phyloP scores from a whole-genome alignment of 2,329 filamentous ascomycete species.

The Phoma herbarum region DNA sequence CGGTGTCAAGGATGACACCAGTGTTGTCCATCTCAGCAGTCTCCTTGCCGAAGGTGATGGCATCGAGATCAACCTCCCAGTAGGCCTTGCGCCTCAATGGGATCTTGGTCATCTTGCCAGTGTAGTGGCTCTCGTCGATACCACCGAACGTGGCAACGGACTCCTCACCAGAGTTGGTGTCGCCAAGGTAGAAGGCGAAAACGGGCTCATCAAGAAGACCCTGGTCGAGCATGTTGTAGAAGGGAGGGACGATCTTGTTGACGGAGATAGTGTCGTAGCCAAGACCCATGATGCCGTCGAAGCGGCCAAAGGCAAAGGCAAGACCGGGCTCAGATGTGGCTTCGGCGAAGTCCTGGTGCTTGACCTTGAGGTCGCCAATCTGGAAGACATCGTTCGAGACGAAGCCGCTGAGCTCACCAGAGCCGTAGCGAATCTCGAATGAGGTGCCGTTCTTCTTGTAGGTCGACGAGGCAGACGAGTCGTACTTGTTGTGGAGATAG shows the following conservation, averaged over 20 bases:
- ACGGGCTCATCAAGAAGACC: conserved; percentile 88
- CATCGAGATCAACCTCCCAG: conserved; percentile 97
- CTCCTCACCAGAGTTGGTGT: conserved; percentile 73
- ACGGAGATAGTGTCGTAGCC: conserved; percentile 98
- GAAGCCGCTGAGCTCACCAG: conserved; percentile 90
- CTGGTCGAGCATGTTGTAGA: conserved; percentile 95
- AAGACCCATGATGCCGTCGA: conserved; percentile 95
- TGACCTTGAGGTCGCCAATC: conserved; percentile 89
- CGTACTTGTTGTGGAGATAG: conserved; percentile 97
- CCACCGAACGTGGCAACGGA: conserved; percentile 93
- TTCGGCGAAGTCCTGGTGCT: conserved; percentile 94
- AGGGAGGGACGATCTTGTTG: conserved; percentile 91
- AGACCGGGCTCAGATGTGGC: conserved; percentile 94
- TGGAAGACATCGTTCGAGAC: conserved; percentile 86
- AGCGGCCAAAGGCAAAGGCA: conserved; percentile 96
- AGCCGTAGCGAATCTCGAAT: conserved; percentile 96
- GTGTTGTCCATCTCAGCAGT: conserved; percentile 91
- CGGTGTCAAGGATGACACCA: conserved; percentile 96
- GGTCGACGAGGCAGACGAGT: conserved; percentile 85
- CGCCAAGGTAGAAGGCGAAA: conserved; percentile 95
- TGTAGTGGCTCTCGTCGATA: conserved; percentile 80
- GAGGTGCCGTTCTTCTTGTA: conserved; percentile 93
- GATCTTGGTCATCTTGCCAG: conserved; percentile 89
- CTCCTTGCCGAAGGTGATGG: conserved; percentile 87
- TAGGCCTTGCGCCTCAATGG: conserved; percentile 98